Evolutionary conservation across 2,329 filamentous ascomycete genomes (phyloP).

Genomic region (Elsinoe ampelina): DNA sequence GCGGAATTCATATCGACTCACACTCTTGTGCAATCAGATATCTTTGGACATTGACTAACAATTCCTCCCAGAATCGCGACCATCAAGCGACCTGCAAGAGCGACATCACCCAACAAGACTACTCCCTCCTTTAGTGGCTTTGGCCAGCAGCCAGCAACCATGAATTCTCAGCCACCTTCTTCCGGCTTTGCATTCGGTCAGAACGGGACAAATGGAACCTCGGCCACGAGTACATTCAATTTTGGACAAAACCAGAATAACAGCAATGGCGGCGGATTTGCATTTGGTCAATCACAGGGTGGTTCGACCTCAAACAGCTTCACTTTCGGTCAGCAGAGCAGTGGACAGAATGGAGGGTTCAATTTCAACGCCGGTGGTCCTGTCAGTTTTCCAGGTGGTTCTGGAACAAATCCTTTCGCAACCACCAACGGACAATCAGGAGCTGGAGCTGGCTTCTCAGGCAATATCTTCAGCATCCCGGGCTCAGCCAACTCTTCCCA

Average conservation of each 20-base stretch:
- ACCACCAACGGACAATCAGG: not conserved
- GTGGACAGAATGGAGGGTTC: conserved; percentile 4
- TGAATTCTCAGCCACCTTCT: not conserved
- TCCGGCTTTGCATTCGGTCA: conserved; percentile 7
- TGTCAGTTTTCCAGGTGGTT: conserved; percentile 8
- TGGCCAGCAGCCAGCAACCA: not conserved
- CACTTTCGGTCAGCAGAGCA: not conserved
- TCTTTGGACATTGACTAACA: not conserved
- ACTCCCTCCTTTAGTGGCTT: conserved; percentile 10
- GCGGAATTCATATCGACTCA: not conserved
- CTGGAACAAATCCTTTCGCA: conserved; percentile 10
- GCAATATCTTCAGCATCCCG: conserved; percentile 13
- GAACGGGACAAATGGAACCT: not conserved
- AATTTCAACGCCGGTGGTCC: conserved; percentile 4
- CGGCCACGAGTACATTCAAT: not conserved
- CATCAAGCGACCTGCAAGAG: conserved; percentile 2
- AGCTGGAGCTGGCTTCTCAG: not conserved
- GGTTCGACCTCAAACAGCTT: not conserved
- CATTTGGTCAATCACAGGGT: conserved; percentile 14
- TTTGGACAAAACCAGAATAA: not conserved
- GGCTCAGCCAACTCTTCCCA: not conserved
- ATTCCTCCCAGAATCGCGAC: not conserved
- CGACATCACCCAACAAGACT: conserved; percentile 5
- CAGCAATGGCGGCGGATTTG: conserved; percentile 7
- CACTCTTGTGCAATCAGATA: not conserved